Evolutionary conservation across 2,329 filamentous ascomycete genomes (phyloP).

Genomic region (Fusarium sp.): DNA sequence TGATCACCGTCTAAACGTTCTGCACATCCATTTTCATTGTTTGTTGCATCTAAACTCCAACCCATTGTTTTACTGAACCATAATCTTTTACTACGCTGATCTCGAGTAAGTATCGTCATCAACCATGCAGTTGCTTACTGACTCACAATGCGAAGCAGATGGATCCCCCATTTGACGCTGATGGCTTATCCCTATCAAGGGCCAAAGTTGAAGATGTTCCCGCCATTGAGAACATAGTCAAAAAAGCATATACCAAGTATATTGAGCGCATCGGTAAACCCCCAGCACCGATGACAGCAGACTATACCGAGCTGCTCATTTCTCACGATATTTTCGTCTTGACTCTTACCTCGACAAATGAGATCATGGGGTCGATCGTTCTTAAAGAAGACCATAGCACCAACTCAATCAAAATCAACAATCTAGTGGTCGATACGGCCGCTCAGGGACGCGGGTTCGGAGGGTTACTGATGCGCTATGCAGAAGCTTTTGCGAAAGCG

Average conservation of each 20-base stretch:
- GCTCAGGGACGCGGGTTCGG: constrained; percentile 53
- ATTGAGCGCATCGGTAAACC: constrained; percentile 53
- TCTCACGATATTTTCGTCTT: constrained; percentile 46
- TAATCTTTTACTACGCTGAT: too few species aligned
- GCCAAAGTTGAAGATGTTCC: constrained; percentile 42
- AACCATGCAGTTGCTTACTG: background rate
- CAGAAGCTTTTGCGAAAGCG: constrained; percentile 47
- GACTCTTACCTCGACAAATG: constrained; percentile 37
- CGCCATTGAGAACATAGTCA: constrained; percentile 50
- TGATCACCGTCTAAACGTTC: too few species aligned
- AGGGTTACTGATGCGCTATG: constrained; percentile 51
- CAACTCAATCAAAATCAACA: constrained; percentile 47
- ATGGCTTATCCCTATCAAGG: background rate
- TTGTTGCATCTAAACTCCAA: too few species aligned
- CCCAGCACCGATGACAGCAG: constrained; percentile 55
- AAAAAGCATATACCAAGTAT: constrained; percentile 53
- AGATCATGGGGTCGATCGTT: constrained; percentile 50
- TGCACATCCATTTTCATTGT: too few species aligned
- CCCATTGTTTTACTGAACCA: too few species aligned
- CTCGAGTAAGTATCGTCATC: too few species aligned
- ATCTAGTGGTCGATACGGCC: constrained; percentile 48
- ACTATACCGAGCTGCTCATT: constrained; percentile 51
- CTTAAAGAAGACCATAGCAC: constrained; percentile 30
- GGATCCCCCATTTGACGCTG: background rate
- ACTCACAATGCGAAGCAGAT: background rate